Evolutionary conservation across 1,284 basidiomycete species (phyloP).

Genomic region (Moesziomyces globuligerus): DNA sequence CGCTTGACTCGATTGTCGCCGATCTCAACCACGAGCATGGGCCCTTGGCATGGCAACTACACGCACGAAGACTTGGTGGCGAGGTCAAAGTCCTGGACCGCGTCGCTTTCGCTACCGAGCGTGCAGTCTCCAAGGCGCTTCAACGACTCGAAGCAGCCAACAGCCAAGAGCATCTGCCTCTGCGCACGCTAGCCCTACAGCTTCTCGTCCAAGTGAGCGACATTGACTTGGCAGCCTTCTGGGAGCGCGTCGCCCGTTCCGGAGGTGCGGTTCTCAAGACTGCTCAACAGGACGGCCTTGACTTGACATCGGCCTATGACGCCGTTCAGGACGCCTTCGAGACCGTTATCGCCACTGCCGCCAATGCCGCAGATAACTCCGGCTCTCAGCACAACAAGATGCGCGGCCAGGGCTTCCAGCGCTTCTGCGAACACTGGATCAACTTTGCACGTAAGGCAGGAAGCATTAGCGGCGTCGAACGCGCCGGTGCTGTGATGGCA

Average conservation of each 20-base stretch:
- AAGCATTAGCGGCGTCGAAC: conserved; percentile 29
- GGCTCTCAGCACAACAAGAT: conserved; percentile 11
- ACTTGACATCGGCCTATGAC: conserved; percentile 18
- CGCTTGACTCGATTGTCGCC: conserved; percentile 16
- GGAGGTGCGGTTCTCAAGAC: conserved; percentile 32
- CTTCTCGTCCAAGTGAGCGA: conserved; percentile 42
- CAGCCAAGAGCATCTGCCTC: conserved; percentile 14
- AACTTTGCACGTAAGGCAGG: conserved; percentile 39
- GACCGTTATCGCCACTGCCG: conserved; percentile 28
- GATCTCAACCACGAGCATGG: conserved; percentile 40
- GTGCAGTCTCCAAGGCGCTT: conserved; percentile 37
- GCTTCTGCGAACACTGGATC: conserved; percentile 52
- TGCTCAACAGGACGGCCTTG: conserved; percentile 17
- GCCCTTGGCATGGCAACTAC: conserved; percentile 38
- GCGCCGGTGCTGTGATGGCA: conserved; percentile 31
- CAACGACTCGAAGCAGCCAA: conserved; percentile 32
- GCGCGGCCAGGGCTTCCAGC: conserved; percentile 30
- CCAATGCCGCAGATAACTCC: conserved; percentile 13
- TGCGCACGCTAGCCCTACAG: conserved; percentile 37
- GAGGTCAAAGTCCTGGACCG: conserved; percentile 34
- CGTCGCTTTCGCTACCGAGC: conserved; percentile 44
- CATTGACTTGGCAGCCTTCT: conserved; percentile 51
- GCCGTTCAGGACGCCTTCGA: conserved; percentile 38
- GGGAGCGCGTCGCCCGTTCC: conserved; percentile 49
- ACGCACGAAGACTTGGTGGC: conserved; percentile 17